Conservation (phyloP, 169 alveolate genomes). For the Plasmodium gonderi region DNA sequence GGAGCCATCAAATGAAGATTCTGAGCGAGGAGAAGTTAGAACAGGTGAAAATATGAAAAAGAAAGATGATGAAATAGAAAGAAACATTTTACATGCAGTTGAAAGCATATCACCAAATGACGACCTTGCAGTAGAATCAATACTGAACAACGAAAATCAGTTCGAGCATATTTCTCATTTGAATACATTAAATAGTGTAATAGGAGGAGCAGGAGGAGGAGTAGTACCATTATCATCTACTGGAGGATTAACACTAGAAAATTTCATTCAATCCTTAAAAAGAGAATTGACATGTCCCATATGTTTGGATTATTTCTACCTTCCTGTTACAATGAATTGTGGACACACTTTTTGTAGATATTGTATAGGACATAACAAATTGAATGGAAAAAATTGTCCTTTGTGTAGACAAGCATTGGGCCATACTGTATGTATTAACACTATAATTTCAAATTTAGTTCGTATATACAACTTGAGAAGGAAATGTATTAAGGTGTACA, state of each 20-base stretch:
- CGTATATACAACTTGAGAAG: constrained; percentile 80
- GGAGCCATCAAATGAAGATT: background rate
- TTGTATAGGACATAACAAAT: constrained; percentile 87
- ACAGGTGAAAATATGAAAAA: background rate
- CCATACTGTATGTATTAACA: constrained; percentile 82
- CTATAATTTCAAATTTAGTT: constrained; percentile 86
- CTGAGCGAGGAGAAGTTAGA: background rate
- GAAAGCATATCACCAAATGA: background rate
- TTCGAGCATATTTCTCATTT: background rate
- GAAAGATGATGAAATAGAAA: background rate
- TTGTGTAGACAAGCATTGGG: constrained; percentile 91
- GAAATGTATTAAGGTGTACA: constrained; percentile 53
- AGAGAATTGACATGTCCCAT: constrained; percentile 91
- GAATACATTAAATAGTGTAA: constrained; percentile 13
- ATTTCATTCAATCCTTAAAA: constrained; percentile 27
- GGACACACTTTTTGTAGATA: constrained; percentile 94
- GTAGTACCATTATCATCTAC: background rate
- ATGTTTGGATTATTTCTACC: constrained; percentile 88
- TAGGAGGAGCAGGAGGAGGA: background rate
- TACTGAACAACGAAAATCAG: background rate
- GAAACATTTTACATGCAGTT: background rate
- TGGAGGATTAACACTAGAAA: constrained; percentile 6
- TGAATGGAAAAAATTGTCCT: constrained; percentile 88
- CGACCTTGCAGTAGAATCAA: background rate
- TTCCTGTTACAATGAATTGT: constrained; percentile 91